These are phyloP conservation scores for Solanum ahanhuiri DNA, from an alignment of 257 asterid genomes.

Conservation along the genomic window DNA sequence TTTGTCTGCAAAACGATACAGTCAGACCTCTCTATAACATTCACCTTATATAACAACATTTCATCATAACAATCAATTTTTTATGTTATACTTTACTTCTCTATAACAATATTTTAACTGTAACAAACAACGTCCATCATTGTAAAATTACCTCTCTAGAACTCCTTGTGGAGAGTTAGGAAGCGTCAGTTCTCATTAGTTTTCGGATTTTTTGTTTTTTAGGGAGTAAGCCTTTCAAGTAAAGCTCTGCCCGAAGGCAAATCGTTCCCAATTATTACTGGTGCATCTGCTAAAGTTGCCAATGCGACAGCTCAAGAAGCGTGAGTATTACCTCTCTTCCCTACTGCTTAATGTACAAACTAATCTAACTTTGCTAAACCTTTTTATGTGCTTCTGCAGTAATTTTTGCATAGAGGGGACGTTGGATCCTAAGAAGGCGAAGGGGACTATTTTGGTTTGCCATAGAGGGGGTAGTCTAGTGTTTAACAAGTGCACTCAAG, in stretches of 20 bases:
- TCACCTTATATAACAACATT: not conserved
- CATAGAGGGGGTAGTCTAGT: constrained; percentile 61
- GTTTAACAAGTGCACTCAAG: constrained; percentile 72
- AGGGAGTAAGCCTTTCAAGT: constrained; percentile 80
- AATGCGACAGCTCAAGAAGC: constrained; percentile 42
- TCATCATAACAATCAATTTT: not conserved
- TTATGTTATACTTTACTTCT: not conserved
- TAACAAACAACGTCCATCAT: not conserved
- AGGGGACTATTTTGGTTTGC: constrained; percentile 81
- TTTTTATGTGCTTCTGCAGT: constrained; percentile 19
- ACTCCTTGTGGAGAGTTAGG: not conserved
- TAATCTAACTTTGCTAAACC: not conserved
- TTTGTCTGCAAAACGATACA: not conserved
- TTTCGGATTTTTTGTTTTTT: not conserved
- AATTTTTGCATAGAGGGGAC: constrained; percentile 57
- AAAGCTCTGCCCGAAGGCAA: constrained; percentile 26
- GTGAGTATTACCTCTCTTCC: constrained; percentile 27
- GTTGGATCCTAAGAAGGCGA: constrained; percentile 59
- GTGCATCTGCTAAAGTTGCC: constrained; percentile 41
- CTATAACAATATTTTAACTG: not conserved
- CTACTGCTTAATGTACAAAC: not conserved
- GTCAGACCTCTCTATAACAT: not conserved
- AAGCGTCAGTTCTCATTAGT: not conserved
- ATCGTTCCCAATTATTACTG: constrained; percentile 36
- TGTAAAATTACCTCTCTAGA: not conserved